Base-by-base conservation (phyloP, 2,329 filamentous ascomycete species). In the Aspergillus aculeatus region DNA sequence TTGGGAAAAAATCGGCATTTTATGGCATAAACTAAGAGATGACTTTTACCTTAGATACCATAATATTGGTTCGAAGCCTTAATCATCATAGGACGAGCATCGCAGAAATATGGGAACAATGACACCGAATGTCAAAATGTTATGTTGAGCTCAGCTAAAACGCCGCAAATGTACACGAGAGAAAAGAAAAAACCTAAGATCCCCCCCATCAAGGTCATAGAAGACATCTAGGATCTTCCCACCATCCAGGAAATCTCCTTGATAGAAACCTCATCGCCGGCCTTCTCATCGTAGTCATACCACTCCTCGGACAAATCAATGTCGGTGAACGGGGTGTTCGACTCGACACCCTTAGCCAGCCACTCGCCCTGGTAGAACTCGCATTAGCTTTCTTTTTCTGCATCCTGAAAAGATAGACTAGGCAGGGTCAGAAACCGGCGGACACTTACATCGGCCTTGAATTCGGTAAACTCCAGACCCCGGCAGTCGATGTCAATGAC, bases 251-350 rank as follows among this genome's bases (percentile, higher is more conserved):
- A 90, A 57, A 96, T 76, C 31, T 95, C 91, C 73, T 92, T 94
- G 74, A 97, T 92, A 75, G 91, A 95, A 50, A 97, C 93, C 76
- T 98, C 93, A 53, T 96, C 91, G 0, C 89, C 84, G 0, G 91
- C 84, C 81, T 98, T 97, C 78, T 98, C 93, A 68, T 98, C 93
- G 70, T 98, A 99, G 69, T 98, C 94, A 76, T 90, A 99, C 95
- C 95, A 99, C 69, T 99, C 95, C 29, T 99, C 95, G 0, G 82
- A 81, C 57, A 99, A 78, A 67, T 98, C 93, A 56, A 98, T 90
- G 5, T 79, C 86, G 0, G 86, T 82, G 71, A 99, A 99, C 69
- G 91, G 90, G 47, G 90, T 95, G 10, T 82, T 83, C 0, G 92
- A 92, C 19, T 97, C 93, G 16, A 84, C 61, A 3, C 93, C 95